phyloP scores from a whole-genome alignment of 2,329 filamentous ascomycete species.

The Sporothrix luriei region DNA sequence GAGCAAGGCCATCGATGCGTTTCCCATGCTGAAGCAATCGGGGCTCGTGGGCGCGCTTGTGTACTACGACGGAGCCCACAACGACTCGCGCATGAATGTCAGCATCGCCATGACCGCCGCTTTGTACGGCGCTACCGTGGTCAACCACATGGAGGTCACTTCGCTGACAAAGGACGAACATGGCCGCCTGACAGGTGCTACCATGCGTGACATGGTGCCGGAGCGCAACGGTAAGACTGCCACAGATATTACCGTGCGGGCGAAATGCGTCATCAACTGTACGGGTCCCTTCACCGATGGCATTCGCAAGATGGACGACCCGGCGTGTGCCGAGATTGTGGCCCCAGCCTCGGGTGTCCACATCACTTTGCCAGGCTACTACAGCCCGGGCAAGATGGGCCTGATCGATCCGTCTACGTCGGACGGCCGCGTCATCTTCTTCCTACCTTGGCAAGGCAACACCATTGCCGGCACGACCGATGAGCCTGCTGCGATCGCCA shows the following conservation, averaged over 20 bases:
- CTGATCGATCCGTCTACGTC: constrained; percentile 79
- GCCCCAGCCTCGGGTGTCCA: constrained; percentile 79
- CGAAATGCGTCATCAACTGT: constrained; percentile 80
- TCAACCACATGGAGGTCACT: constrained; percentile 81
- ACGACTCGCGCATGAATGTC: constrained; percentile 85
- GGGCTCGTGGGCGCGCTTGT: constrained; percentile 75
- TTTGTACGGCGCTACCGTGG: constrained; percentile 75
- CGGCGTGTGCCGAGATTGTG: constrained; percentile 70
- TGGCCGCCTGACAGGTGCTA: constrained; percentile 70
- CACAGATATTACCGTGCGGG: constrained; percentile 68
- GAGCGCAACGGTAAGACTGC: constrained; percentile 54
- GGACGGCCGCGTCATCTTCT: constrained; percentile 85
- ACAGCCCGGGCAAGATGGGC: constrained; percentile 77
- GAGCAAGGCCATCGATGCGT: constrained; percentile 74
- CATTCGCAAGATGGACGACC: constrained; percentile 79
- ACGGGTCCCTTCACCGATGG: constrained; percentile 81
- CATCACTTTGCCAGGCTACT: constrained; percentile 78
- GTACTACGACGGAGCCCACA: constrained; percentile 85
- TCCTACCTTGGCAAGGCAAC: constrained; percentile 83
- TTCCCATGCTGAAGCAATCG: constrained; percentile 75
- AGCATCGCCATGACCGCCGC: constrained; percentile 78
- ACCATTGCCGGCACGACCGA: constrained; percentile 84
- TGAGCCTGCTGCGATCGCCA: constrained; percentile 67
- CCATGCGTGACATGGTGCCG: constrained; percentile 62
- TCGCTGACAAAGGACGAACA: constrained; percentile 69